A percentile compares a stretch with the other conserved stretches of the same genome.
These are phyloP conservation scores for Dicorynia guianensis DNA, from an alignment of 306 rosid species.

Conservation along the genomic window DNA sequence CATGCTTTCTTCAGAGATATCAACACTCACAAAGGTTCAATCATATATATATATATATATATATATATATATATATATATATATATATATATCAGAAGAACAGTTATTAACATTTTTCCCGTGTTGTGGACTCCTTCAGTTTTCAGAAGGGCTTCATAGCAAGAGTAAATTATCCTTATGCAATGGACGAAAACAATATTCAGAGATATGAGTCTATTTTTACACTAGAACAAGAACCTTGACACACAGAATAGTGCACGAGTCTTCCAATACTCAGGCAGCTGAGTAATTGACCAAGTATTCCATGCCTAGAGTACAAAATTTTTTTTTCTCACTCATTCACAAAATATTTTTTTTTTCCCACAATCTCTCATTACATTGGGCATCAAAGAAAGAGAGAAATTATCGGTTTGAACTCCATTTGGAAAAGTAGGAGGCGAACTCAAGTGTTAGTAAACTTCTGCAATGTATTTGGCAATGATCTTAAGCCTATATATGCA, in stretches of 20 bases:
- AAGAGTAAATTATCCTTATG: constrained; percentile 1
- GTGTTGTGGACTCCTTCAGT: not conserved
- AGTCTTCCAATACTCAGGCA: not conserved
- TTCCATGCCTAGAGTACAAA: not conserved
- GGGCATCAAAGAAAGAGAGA: not conserved
- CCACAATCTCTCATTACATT: not conserved
- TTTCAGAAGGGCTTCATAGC: not conserved
- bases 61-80: not conserved
- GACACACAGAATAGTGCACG: not conserved
- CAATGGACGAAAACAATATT: not conserved
- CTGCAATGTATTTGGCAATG: no score
- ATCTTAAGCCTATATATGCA: not conserved
- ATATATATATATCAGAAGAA: not conserved
- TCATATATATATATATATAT: no score
- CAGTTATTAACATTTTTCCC: not conserved
- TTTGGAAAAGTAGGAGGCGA: not conserved
- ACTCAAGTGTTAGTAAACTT: not conserved
- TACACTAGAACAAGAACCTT: not conserved
- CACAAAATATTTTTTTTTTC: constrained; percentile 1
- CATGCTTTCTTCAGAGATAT: not conserved
- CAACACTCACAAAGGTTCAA: not conserved
- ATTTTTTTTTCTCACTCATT: not conserved
- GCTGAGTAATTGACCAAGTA: not conserved
- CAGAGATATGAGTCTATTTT: not conserved
- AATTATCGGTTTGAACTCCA: not conserved